Conservation (phyloP, 1,139 yeast species). For the Meyerozyma elateridarum region DNA sequence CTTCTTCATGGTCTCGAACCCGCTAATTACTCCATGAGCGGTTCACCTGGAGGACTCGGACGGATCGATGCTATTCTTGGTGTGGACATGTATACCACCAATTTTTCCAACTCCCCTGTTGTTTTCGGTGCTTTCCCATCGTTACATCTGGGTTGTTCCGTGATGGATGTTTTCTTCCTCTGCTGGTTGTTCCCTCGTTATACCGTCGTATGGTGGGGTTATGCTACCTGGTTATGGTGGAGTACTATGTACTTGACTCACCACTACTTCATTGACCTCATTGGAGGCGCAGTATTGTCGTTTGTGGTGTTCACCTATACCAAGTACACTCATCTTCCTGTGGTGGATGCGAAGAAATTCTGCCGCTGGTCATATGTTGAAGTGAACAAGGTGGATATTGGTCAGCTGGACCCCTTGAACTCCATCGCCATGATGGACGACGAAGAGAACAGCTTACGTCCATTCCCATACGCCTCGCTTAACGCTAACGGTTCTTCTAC, state of each 20-base stretch:
- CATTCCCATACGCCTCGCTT: slow-evolving; percentile 4
- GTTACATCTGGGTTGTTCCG: slow-evolving; percentile 88
- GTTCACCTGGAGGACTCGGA: slow-evolving; percentile 95
- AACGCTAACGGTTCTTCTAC: slow-evolving; percentile 8
- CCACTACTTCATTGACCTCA: slow-evolving; percentile 88
- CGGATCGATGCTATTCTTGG: slow-evolving; percentile 83
- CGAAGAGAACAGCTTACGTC: slow-evolving; percentile 7
- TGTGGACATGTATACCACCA: slow-evolving; percentile 78
- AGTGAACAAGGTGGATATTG: slow-evolving; percentile 24
- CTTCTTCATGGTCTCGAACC: slow-evolving; percentile 79
- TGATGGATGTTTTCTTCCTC: slow-evolving; percentile 86
- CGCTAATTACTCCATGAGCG: slow-evolving; percentile 88
- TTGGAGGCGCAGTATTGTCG: slow-evolving; percentile 82
- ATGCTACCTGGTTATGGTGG: slow-evolving; percentile 97
- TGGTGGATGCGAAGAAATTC: slow-evolving; percentile 53
- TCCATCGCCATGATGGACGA: slow-evolving; percentile 7
- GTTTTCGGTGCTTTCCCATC: slow-evolving; percentile 99
- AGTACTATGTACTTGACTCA: slow-evolving; percentile 95
- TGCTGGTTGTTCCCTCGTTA: slow-evolving; percentile 74
- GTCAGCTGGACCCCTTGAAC: slow-evolving; percentile 32
- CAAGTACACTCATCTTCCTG: slow-evolving; percentile 72
- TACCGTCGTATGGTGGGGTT: slow-evolving; percentile 60
- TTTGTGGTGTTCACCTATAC: slow-evolving; percentile 68
- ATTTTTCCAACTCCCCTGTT: slow-evolving; percentile 83
- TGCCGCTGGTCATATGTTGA: slow-evolving; percentile 80